A percentile compares a stretch with the other conserved stretches of the same genome.
These are phyloP conservation scores for Diospyros lotus DNA, from an alignment of 148 eudicot genomes.

Conservation along the genomic window DNA sequence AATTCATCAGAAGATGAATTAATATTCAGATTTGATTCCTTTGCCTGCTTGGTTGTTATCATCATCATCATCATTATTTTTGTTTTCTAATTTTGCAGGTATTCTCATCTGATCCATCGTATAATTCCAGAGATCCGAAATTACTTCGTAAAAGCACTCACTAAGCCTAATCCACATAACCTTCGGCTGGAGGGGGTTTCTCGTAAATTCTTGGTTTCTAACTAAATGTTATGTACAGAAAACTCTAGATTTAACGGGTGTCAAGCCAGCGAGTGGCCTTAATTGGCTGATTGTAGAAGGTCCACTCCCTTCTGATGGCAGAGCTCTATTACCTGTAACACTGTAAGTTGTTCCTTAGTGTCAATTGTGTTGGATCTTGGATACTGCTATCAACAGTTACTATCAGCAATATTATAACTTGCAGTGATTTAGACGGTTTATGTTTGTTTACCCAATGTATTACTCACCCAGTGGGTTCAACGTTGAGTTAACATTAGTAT, in stretches of 20 bases:
- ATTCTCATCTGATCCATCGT: conserved; percentile 50
- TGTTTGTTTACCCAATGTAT: background rate
- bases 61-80: background rate
- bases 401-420: background rate
- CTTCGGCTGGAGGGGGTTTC: conserved; percentile 30
- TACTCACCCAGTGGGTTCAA: background rate
- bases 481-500: background rate
- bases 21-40: background rate
- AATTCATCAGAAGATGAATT: background rate
- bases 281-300: conserved; percentile 15
- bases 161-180: conserved; percentile 30
- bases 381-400: background rate
- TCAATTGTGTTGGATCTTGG: background rate
- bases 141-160: conserved; percentile 52
- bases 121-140: conserved; percentile 68
- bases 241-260: conserved; percentile 13
- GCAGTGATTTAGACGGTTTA: background rate
- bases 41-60: background rate
- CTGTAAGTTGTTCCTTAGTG: conserved; percentile 15
- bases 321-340: conserved; percentile 16
- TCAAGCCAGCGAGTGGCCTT: conserved; percentile 6
- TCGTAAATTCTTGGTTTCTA: conserved; percentile 13
- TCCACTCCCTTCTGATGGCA: conserved; percentile 6
- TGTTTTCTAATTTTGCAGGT: conserved; percentile 38
- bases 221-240: conserved; percentile 30